Base-by-base conservation (phyloP, 345 rosid genomes). In the Mallotus nudiflorus region DNA sequence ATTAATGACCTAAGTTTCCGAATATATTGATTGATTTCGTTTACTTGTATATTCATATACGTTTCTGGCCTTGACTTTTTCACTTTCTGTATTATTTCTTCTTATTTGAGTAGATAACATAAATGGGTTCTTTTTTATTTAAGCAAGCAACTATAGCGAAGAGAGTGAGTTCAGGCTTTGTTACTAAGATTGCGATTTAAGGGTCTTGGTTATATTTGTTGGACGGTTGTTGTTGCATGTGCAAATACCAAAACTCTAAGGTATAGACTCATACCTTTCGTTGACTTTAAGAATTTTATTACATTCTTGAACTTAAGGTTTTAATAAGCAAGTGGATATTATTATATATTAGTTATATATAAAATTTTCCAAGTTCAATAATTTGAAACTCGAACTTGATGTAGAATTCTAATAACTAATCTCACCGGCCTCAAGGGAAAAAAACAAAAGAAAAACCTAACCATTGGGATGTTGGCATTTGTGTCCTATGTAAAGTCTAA, bases 151-250 rank as follows among this genome's bases (percentile, higher is more conserved):
- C 33, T n/a, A n/a, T n/a, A 4, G 1, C 64, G 70, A 69, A 27
- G 44, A 33, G 42, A 11, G 12, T 25, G 28, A 28, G 20, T 25
- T 33, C n/a, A 78, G 40, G 67, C 81, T 82, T 82, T 71, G 67
- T 72, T 70, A 72, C 22, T 71, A 84, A 81, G 88, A 42, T 42
- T 42, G 4, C 46, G 9, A 42, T 42, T 4, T 42, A 12, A 42
- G 9, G 11, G 42, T 39, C 51, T 83, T 83, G 68, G 46, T 68
- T 56, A 4, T n/a, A 57, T 42, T 6, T 53, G 58, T 24, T 63
- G 72, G 84, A 75, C 75, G 85, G 87, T 73, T 72, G 65, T 44
- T 16, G 62, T 54, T 75, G 86, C 88, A 86, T 80, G 88, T 88
- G 87, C 80, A 73, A 63, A 82, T 72, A 75, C 78, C 70, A 66